Conservation (phyloP, 495 filamentous ascomycete genomes). For the Talaromyces thailandensis region DNA sequence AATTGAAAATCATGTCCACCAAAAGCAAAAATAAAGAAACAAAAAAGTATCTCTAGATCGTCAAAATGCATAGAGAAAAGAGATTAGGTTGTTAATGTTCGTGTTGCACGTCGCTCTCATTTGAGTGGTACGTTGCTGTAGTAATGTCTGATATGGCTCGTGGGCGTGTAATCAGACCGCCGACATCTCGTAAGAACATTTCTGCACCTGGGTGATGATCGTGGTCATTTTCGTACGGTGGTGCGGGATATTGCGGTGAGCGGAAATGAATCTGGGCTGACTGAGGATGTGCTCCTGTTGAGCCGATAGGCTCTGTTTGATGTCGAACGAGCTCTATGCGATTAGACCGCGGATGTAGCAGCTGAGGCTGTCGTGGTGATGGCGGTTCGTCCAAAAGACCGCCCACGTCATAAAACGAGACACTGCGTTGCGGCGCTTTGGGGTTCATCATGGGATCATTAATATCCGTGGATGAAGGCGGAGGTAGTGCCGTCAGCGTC, state of each 20-base stretch:
- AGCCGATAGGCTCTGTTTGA: not conserved
- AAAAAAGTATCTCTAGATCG: not conserved
- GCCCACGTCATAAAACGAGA: conserved; percentile 67
- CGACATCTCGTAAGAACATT: conserved; percentile 38
- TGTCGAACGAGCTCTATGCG: not conserved
- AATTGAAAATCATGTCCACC: not conserved
- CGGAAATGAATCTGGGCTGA: not conserved
- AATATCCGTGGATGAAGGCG: not conserved
- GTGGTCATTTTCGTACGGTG: conserved; percentile 6
- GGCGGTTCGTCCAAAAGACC: conserved; percentile 44
- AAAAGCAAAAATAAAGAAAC: not conserved
- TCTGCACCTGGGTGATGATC: not conserved
- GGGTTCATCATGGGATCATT: not conserved
- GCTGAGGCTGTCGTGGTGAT: conserved; percentile 4
- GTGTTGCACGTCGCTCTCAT: not conserved
- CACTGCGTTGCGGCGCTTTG: conserved; percentile 32
- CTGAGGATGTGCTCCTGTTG: not conserved
- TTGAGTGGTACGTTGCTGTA: not conserved
- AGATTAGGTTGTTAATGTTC: not conserved
- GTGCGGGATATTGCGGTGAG: not conserved
- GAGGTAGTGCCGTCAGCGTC: not conserved
- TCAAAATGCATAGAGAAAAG: not conserved
- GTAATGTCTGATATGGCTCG: not conserved
- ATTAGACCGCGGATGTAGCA: not conserved
- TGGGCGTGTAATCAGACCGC: conserved; percentile 35